Base-by-base conservation (phyloP, 116 monocot genomes). In the Posidonia oceanica region DNA sequence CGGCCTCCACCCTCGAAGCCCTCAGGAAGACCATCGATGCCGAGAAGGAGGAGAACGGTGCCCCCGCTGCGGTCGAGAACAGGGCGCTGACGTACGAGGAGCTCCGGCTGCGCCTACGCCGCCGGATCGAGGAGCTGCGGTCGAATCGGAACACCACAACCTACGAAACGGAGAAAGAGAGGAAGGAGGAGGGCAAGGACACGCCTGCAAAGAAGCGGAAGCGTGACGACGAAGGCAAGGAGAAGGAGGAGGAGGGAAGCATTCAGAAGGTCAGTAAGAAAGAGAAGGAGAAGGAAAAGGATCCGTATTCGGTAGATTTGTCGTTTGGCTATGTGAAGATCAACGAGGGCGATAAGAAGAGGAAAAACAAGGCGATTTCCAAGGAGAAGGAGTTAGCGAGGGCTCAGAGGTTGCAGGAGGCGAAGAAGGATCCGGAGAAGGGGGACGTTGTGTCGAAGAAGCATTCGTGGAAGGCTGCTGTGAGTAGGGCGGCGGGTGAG, bases 391-490 rank as follows among this genome's bases (percentile, higher is more conserved):
- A 59, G 13, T 67, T 94, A 75, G 83, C 77, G 56, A 80, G 69
- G 77, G 90, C 87, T 15, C 76, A 82, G 72, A 68, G 22, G 69
- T 61, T 90, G 23, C 75, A 81, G 72, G 87, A 83, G 72, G 72
- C 80, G 15, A 94, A 86, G 83, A 87, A 78, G 79, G 87, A 94
- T 63, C 94, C 87, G 7, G 83, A 83, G 65, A 94, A 81, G 62
- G 94, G 85, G 39, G 80, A 76, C 54, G 61, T 51, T 37, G 75
- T 92, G n/a, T 55, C 82, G 3, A 72, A 79, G 75, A 83, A 82
- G 71, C 80, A 81, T 65, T 83, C 81, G 0, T 87, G 94, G 90
- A 87, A 80, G 53, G 69, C 85, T 0, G 87, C 93, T 0, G 87
- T 74, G 60, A 83, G 83, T 36, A 76, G 90, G 64, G 87, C 94